A percentile compares a stretch with the other conserved stretches of the same genome.
Conservation (phyloP, 331 rosid species). For the Phaseolus coccineus region DNA sequence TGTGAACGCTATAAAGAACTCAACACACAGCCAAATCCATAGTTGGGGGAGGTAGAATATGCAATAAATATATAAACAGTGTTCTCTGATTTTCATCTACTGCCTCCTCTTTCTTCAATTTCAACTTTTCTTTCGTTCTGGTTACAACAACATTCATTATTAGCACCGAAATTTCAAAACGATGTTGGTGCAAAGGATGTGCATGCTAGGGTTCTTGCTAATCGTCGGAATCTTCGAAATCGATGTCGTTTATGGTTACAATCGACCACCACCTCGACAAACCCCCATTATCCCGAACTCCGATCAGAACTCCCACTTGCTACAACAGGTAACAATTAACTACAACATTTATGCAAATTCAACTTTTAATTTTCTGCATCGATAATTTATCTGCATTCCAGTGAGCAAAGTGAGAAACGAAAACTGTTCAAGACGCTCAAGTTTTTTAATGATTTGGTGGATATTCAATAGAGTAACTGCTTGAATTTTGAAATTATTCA, state of each 20-base stretch:
- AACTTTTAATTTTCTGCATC: background rate
- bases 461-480: background rate
- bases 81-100: background rate
- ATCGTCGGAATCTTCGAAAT: constrained; percentile 33
- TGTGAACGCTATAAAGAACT: constrained; percentile 17
- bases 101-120: background rate
- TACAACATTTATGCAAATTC: background rate
- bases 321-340: constrained; percentile 49
- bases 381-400: background rate
- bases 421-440: too few species aligned
- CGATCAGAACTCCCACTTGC: constrained; percentile 29
- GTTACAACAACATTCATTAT: background rate
- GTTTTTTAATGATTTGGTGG: background rate
- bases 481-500: background rate
- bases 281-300: constrained; percentile 24
- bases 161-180: background rate
- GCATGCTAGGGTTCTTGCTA: background rate
- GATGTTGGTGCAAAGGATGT: background rate
- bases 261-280: constrained; percentile 48
- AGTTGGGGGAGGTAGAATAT: background rate
- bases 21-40: background rate
- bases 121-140: background rate
- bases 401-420: background rate
- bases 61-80: background rate
- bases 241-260: constrained; percentile 37